Conservation (phyloP, 192 early-diverging fungal species). For the Globomyces pollinis-pini region DNA sequence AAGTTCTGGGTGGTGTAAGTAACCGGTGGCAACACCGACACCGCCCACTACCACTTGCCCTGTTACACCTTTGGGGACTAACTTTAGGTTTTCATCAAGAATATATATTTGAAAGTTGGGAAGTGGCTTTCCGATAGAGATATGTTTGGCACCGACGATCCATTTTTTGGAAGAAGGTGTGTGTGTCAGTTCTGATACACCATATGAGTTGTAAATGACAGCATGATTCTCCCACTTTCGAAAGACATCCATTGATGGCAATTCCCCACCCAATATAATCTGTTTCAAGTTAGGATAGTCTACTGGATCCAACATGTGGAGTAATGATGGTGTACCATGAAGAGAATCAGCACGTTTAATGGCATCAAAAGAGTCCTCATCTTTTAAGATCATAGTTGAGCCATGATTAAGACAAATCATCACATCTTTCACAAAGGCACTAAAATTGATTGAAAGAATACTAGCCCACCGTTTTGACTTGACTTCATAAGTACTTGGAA, state of each 20-base stretch:
- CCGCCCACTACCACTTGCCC: constrained; percentile 41
- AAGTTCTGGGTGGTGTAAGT: constrained; percentile 30
- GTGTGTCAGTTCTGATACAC: background rate
- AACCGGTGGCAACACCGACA: constrained; percentile 29
- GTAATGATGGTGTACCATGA: constrained; percentile 22
- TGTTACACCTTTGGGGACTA: constrained; percentile 24
- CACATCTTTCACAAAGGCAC: constrained; percentile 19
- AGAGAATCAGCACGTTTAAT: constrained; percentile 13
- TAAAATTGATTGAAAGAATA: constrained; percentile 19
- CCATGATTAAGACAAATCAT: constrained; percentile 5
- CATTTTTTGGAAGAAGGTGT: background rate
- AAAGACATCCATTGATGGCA: constrained; percentile 7
- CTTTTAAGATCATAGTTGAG: constrained; percentile 21
- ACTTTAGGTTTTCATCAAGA: constrained; percentile 15
- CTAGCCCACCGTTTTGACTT: background rate
- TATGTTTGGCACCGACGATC: background rate
- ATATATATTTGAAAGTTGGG: constrained; percentile 15
- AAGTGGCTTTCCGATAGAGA: constrained; percentile 25
- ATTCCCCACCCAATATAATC: constrained; percentile 20
- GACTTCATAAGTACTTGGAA: constrained; percentile 5
- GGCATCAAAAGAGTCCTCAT: constrained; percentile 15
- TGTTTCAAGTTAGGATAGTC: constrained; percentile 28
- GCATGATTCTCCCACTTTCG: constrained; percentile 17
- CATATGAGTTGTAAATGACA: constrained; percentile 18
- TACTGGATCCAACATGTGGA: constrained; percentile 17